Evolutionary conservation across 768 basidiomycete species (phyloP).

Genomic region (Boletus huronensis): DNA sequence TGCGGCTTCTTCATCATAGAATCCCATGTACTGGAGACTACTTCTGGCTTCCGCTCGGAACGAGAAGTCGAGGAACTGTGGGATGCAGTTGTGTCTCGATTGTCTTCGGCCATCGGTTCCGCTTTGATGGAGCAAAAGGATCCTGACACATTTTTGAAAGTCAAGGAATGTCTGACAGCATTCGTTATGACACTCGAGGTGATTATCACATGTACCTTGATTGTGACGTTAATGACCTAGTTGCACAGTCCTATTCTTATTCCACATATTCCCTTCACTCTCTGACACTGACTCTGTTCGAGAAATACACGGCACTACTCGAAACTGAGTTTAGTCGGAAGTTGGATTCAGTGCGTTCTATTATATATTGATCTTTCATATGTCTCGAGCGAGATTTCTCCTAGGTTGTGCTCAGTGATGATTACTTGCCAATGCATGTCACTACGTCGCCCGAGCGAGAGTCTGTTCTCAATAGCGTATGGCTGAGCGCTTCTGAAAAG

Average conservation of each 20-base stretch:
- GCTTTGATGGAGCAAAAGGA: constrained; percentile 72
- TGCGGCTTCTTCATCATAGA: constrained; percentile 98
- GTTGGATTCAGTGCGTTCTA: constrained; percentile 67
- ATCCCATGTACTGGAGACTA: constrained; percentile 84
- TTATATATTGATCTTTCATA: background rate
- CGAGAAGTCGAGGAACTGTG: constrained; percentile 93
- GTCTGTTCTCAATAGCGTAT: constrained; percentile 74
- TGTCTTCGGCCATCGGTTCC: constrained; percentile 71
- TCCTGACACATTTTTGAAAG: constrained; percentile 74
- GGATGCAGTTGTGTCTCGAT: constrained; percentile 76
- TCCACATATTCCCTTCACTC: constrained; percentile 78
- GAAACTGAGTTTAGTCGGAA: constrained; percentile 76
- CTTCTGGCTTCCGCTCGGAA: constrained; percentile 84
- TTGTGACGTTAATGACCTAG: constrained; percentile 1
- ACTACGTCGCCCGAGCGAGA: constrained; percentile 60
- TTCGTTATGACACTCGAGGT: constrained; percentile 95
- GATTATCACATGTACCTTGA: constrained; percentile 9
- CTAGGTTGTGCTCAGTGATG: constrained; percentile 83
- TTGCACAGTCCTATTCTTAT: constrained; percentile 75
- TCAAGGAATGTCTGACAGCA: constrained; percentile 78
- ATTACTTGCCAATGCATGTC: constrained; percentile 83
- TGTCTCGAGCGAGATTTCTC: background rate
- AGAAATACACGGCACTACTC: constrained; percentile 80
- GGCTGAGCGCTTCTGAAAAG: constrained; percentile 70
- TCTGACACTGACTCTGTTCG: constrained; percentile 85